Base-by-base conservation (phyloP, 192 early-diverging fungal species). In the Podila verticillata region DNA sequence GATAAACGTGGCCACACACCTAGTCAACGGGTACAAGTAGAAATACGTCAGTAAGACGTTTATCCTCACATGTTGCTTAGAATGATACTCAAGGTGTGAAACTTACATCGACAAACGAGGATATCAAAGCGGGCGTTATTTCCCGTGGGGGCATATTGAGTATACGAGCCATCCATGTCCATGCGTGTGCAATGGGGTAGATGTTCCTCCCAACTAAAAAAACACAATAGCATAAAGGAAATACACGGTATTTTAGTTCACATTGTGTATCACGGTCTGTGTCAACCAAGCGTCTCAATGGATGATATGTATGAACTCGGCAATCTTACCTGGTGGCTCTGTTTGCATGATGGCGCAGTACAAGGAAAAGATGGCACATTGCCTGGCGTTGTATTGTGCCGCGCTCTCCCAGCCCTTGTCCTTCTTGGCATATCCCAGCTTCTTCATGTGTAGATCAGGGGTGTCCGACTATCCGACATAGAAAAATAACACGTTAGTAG, bases 81-180 rank as follows among this genome's bases (percentile, higher is more conserved):
- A 44, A 44, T 13, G 12, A 17, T 44, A 15, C 15, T 44, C 39
- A 15, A 17, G 39, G 15, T 22, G 17, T 24, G 24, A 1, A 2
- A 61, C 31, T 71, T 72, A 80, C 77, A 84, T 94, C 89, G 26
- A 95, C 61, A 62, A 94, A 92, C 5, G 82, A 74, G 5, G 82
- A 73, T 5, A 95, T 68, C 5, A 95, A 61, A 24, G 84, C 63
- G 2, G 93, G 88, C 0, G 93, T 92, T 54, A 96, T 90, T 6
- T 83, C 78, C 13, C 89, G 84, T 19, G 90, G 90, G 34, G 85
- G 85, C 73, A 93, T 79, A 73, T 94, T 95, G 19, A 91, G 62
- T 1, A 93, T 87, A 13, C 92, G 70, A 1, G 92, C 85, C 22
- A 94, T 66, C 93, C 93, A 96, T 36, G 67, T 85, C 93, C 93